These are phyloP conservation scores for Tylopilus orsonianus DNA, from an alignment of 1,284 basidiomycete species.

Conservation along the genomic window DNA sequence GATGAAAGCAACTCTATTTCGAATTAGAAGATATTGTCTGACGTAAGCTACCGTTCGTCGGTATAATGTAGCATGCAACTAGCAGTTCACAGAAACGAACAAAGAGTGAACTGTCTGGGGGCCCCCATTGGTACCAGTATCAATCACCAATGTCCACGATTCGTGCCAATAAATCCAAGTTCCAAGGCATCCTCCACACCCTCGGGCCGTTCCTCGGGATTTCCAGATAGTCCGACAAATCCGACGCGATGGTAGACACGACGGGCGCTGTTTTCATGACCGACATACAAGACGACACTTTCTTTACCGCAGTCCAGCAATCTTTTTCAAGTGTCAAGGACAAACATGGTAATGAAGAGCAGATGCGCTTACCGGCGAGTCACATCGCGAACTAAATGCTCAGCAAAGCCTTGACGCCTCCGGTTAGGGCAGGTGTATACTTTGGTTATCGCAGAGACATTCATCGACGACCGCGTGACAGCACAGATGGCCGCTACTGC, in stretches of 20 bases:
- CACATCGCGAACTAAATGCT: slow-evolving; percentile 44
- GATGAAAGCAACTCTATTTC: neutral
- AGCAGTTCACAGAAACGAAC: neutral
- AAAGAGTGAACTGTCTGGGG: neutral
- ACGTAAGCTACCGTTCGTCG: neutral
- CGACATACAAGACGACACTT: slow-evolving; percentile 53
- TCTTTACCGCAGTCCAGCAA: slow-evolving; percentile 39
- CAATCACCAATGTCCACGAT: slow-evolving; percentile 29
- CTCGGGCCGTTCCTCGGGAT: slow-evolving; percentile 21
- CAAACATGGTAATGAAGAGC: neutral
- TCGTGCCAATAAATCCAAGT: slow-evolving; percentile 45
- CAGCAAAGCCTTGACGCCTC: slow-evolving; percentile 46
- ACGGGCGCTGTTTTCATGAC: slow-evolving; percentile 45
- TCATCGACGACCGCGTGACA: slow-evolving; percentile 41
- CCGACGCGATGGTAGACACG: slow-evolving; percentile 52
- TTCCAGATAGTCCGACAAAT: slow-evolving; percentile 41
- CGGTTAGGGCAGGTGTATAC: slow-evolving; percentile 46
- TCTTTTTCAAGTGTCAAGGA: slow-evolving; percentile 26
- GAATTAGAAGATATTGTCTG: neutral
- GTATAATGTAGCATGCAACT: neutral
- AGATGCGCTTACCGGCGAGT: slow-evolving; percentile 35
- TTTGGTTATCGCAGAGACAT: slow-evolving; percentile 49
- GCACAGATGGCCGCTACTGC: slow-evolving; percentile 65
- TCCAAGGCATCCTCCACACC: slow-evolving; percentile 51
- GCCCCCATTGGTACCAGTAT: too few species aligned